phyloP scores from a whole-genome alignment of 2,329 filamentous ascomycete genomes.

The Nothophaeocryptopus gaeumannii region DNA sequence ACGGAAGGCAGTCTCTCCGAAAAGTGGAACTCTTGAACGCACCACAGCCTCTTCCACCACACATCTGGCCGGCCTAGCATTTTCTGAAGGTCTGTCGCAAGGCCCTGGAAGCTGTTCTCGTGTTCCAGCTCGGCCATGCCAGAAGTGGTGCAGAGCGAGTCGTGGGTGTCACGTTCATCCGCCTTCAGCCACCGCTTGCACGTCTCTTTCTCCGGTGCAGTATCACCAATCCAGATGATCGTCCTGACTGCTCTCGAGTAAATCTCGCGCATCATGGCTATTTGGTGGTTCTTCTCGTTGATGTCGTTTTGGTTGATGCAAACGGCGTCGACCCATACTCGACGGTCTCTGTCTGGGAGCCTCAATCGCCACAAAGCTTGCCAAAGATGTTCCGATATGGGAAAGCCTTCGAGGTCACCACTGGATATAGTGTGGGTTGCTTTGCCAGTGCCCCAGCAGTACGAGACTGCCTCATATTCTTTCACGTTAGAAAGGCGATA shows the following conservation, averaged over 20 bases:
- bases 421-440: constrained; percentile 3
- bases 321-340: constrained; percentile 26
- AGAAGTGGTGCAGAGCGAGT: constrained; percentile 16
- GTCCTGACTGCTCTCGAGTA: constrained; percentile 20
- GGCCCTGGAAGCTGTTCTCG: constrained; percentile 11
- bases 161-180: constrained; percentile 1
- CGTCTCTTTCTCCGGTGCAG: background rate
- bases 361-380: constrained; percentile 13
- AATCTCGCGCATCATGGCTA: constrained; percentile 24
- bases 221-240: constrained; percentile 22
- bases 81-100: constrained; percentile 9
- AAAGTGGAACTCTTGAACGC: constrained; percentile 18
- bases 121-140: constrained; percentile 22
- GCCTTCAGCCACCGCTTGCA: constrained; percentile 8
- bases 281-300: constrained; percentile 22
- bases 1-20: constrained; percentile 17
- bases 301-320: constrained; percentile 27
- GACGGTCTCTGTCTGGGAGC: background rate
- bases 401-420: constrained; percentile 11
- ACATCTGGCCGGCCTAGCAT: constrained; percentile 16
- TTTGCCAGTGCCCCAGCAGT: constrained; percentile 13
- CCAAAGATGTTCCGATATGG: constrained; percentile 15
- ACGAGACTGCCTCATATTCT: constrained; percentile 18
- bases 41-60: constrained; percentile 26
- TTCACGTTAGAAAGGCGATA: background rate